Evolutionary conservation across 208 protist species (phyloP), one percentile per base, ranked within the genome.

Genomic region (Leishmania tarentolae): DNA sequence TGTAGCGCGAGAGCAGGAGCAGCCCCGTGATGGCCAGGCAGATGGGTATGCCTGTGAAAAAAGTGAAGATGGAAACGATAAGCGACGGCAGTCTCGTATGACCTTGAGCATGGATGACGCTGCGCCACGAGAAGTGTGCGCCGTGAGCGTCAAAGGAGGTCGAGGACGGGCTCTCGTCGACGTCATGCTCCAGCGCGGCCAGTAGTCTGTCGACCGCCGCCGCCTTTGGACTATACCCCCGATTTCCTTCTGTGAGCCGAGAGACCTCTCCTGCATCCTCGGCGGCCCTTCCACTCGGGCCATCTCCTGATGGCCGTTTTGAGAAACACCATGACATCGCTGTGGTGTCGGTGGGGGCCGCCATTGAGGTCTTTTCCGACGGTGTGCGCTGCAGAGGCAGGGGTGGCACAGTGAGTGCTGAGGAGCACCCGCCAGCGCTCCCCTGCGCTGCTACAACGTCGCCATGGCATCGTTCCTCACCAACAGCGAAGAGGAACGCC

Each of bases 11-110:
- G 61, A 83, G 80, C 37, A 93, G 61, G 13, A 94, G 82, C 59
- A 93, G 21, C 24, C 69, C 80, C 21, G 86, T 61, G 47, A 89
- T 44, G 46, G 85, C n/a, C 31, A 91, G 5, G 47, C 72, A 91
- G 57, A 94, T 82, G 2, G 91, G 88, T 59, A 94, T 86, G 52
- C 88, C 89, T 17, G 91, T 92, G 83, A 96, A 97, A 78, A 97
- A 97, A 53, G 84, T 80, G 66, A 92, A 90, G n/a, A 83, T 57
- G 37, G 82, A 88, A 52, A 91, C 72, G 15, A 86, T 57, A 46
- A 92, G 71, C 17, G 84, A 85, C 83, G 90, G 87, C 85, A 95
- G 78, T 37, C 88, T 85, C 8, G 88, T 87, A 78, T 90, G 80
- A 52, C 82, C 78, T 1, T 88, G 90, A 0, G 90, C 92, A 78